phyloP scores from a whole-genome alignment of 148 eudicot species.

The Euryodendron excelsum region DNA sequence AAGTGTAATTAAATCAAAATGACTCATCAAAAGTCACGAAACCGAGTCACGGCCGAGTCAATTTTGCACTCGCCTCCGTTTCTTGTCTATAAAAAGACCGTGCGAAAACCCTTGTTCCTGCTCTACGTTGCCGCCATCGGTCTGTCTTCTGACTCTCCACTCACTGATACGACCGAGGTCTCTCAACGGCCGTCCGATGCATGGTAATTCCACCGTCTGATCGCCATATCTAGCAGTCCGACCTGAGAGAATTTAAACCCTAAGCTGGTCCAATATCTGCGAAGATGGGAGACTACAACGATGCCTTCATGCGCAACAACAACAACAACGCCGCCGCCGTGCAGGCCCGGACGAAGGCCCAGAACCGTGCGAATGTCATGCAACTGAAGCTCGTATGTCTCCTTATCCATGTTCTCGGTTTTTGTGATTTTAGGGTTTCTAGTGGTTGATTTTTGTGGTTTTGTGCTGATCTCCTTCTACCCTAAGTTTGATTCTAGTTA shows the following conservation, averaged over 20 bases:
- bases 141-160: neutral
- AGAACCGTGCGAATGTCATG: constrained; percentile 78
- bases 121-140: constrained; percentile 6
- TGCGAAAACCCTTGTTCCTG: constrained; percentile 23
- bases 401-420: neutral
- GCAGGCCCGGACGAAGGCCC: constrained; percentile 75
- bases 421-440: neutral
- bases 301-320: constrained; percentile 71
- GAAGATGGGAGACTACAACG: constrained; percentile 63
- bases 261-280: constrained; percentile 3
- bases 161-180: neutral
- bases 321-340: constrained; percentile 56
- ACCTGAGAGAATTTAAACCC: too few species aligned
- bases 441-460: neutral
- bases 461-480: neutral
- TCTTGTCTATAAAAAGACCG: neutral
- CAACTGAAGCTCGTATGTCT: constrained; percentile 63
- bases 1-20: too few species aligned
- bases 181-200: neutral
- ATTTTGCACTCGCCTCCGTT: too few species aligned
- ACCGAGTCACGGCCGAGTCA: too few species aligned
- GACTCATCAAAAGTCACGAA: too few species aligned
- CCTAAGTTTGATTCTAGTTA: neutral
- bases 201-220: neutral
- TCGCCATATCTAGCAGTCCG: constrained; percentile 18